Evolutionary conservation across 352 stramenopile genomes (phyloP).

Genomic region (Globisporangium perplexum): DNA sequence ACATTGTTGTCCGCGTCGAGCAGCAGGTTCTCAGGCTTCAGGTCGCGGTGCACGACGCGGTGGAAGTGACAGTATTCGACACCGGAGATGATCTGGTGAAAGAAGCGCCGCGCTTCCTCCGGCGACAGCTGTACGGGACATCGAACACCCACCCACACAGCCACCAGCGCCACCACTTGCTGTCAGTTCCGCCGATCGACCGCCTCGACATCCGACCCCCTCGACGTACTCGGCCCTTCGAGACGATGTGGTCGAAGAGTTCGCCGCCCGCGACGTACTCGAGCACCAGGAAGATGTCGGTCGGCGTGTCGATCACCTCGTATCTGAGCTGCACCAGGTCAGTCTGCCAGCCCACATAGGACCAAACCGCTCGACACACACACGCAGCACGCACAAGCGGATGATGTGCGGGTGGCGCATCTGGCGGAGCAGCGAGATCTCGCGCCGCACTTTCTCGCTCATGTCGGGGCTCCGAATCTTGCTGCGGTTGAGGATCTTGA

Average conservation of each 20-base stretch:
- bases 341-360: not conserved
- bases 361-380: not conserved
- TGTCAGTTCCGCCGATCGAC: too few relatives aligned
- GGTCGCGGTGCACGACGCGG: slow-evolving; percentile 97
- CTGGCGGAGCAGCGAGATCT: slow-evolving; percentile 99
- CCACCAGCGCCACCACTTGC: too few relatives aligned
- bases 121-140: slow-evolving; percentile 90
- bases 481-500: slow-evolving; percentile 99
- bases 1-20: slow-evolving; percentile 99
- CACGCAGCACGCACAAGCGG: slow-evolving; percentile 81
- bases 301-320: slow-evolving; percentile 99
- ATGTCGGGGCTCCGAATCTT: slow-evolving; percentile 99
- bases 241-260: slow-evolving; percentile 99
- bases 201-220: too few relatives aligned
- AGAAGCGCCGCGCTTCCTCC: slow-evolving; percentile 98
- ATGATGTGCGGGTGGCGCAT: slow-evolving; percentile 99
- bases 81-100: slow-evolving; percentile 97
- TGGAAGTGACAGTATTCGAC: slow-evolving; percentile 99
- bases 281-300: slow-evolving; percentile 96
- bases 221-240: slow-evolving; percentile 78
- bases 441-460: slow-evolving; percentile 98
- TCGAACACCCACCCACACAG: too few relatives aligned
- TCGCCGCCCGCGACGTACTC: slow-evolving; percentile 93
- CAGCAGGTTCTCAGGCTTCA: slow-evolving; percentile 98
- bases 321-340: slow-evolving; percentile 64